Conservation (phyloP, 1,284 basidiomycete genomes). For the Omphalotus olearius region DNA sequence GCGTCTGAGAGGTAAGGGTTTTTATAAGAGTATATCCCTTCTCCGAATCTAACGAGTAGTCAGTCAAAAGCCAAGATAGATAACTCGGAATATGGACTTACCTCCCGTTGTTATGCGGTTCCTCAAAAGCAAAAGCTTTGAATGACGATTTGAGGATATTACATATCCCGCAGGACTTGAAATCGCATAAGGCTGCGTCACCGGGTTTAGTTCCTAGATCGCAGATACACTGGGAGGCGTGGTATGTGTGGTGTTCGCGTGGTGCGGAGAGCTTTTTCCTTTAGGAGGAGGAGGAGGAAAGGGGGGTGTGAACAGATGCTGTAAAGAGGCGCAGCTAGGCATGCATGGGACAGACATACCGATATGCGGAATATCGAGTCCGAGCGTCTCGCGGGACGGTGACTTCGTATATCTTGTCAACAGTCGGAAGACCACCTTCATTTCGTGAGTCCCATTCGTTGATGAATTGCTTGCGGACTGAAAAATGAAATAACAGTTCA, state of each 20-base stretch:
- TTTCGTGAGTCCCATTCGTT: slow-evolving; percentile 44
- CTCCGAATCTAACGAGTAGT: slow-evolving; percentile 40
- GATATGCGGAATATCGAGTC: slow-evolving; percentile 39
- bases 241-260: slow-evolving; percentile 50
- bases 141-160: slow-evolving; percentile 52
- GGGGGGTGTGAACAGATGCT: not conserved
- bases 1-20: slow-evolving; percentile 52
- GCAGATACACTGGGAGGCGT: slow-evolving; percentile 61
- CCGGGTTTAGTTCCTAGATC: slow-evolving; percentile 47
- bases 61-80: not conserved
- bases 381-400: slow-evolving; percentile 34
- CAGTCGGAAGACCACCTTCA: slow-evolving; percentile 25
- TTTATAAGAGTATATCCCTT: slow-evolving; percentile 55
- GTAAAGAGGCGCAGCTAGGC: not conserved
- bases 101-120: slow-evolving; percentile 46
- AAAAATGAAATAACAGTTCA: slow-evolving; percentile 20
- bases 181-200: slow-evolving; percentile 42
- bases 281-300: slow-evolving; percentile 17
- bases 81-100: slow-evolving; percentile 22
- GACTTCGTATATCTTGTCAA: slow-evolving; percentile 54
- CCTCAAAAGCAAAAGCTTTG: slow-evolving; percentile 50
- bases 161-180: slow-evolving; percentile 61
- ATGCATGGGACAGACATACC: slow-evolving; percentile 27
- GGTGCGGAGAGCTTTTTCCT: slow-evolving; percentile 22
- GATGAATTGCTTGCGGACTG: slow-evolving; percentile 40